Conservation (phyloP, 345 rosid genomes). For the Geranium rotundifolium region DNA sequence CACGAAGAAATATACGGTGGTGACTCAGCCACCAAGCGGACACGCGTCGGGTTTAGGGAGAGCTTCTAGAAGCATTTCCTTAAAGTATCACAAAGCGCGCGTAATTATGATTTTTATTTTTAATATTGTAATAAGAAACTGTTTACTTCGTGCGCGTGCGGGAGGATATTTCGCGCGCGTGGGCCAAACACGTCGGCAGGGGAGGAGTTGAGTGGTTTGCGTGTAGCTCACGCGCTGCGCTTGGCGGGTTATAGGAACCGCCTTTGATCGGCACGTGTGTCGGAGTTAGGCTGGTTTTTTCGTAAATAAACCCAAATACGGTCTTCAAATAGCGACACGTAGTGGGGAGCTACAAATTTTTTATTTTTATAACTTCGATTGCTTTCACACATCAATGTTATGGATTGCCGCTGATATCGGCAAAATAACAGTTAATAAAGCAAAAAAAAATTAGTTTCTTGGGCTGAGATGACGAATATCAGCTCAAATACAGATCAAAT, state of each 20-base stretch:
- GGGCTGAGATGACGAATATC: too few species aligned
- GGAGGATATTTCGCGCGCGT: conserved; percentile 16
- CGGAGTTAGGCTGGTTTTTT: not conserved
- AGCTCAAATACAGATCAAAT: too few species aligned
- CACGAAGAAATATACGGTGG: not conserved
- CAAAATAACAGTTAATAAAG: too few species aligned
- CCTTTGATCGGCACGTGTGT: not conserved
- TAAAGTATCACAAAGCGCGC: not conserved
- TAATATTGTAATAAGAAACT: too few species aligned
- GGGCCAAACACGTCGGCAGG: conserved; percentile 11
- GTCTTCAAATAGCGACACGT: too few species aligned
- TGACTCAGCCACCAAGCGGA: conserved; percentile 8
- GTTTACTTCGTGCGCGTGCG: not conserved
- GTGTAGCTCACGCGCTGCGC: conserved; percentile 14
- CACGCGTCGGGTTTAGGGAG: conserved; percentile 18
- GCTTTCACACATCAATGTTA: too few species aligned
- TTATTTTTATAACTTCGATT: too few species aligned
- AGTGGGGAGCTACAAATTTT: too few species aligned
- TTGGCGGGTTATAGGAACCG: conserved; percentile 4
- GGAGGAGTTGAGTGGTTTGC: too few species aligned
- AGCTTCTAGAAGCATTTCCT: conserved; percentile 9
- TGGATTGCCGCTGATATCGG: too few species aligned
- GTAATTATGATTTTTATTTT: not conserved
- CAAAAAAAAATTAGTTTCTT: too few species aligned
- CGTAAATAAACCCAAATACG: too few species aligned